Base-by-base conservation (phyloP, 352 stramenopile genomes). In the Peronosclerospora sorghi region DNA sequence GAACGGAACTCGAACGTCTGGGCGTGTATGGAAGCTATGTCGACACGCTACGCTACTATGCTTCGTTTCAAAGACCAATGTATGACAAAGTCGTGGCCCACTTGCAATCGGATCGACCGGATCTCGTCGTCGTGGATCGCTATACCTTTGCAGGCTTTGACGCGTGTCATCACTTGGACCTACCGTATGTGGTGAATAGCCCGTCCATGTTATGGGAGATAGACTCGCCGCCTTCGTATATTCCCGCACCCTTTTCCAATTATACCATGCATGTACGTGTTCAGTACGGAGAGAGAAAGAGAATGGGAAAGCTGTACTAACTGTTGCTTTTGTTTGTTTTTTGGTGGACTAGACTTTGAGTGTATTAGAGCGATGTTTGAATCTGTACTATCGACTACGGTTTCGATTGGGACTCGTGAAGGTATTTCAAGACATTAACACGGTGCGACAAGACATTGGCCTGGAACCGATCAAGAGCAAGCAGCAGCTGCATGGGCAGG, bases 141-240 rank as follows among this genome's bases (percentile, higher is more conserved):
- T 87, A 85, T 49, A 82, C 83, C 7, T 88, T 95, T 51, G 80
- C 72, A 8, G 83, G 74, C 23, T 65, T 89, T 37, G 78, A 88
- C 38, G 73, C 53, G 19, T 71, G 62, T 53, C 63, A 90, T 39
- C 58, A 55, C 18, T 53, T 88, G 19, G 40, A 62, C 7, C 41
- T 92, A n/a, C 78, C 83, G 9, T 89, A 81, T 52, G 63, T 89
- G 27, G 67, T 94, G 13, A 83, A 93, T 57, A 76, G 76, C 45
- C 73, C 80, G 27, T 83, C 77, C 39, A 46, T 92, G 54, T 59
- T 94, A 21, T 52, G 86, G 29, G 83, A 94, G 26, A 81, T 93
- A n/a, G 83, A 94, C 49, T 63, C 79, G 6, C 83, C 83, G 4
- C 80, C 83, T 2, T 64, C 68, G 9, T 86, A 87, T 34, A 70